Base-by-base conservation (phyloP, 306 rosid genomes). In the Cicer cuneatum region DNA sequence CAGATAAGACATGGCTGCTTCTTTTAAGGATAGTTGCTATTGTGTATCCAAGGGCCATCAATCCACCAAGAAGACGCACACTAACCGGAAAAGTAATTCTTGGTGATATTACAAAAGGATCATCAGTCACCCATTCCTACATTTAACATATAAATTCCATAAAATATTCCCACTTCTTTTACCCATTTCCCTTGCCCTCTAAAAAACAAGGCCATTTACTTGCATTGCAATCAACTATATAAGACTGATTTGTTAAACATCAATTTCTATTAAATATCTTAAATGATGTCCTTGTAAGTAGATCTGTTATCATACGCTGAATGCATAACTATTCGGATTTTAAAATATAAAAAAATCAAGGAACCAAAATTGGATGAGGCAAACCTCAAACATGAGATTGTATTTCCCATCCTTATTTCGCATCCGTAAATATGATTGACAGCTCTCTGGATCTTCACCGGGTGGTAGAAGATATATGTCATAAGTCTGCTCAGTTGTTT, bases 351-450 rank as follows among this genome's bases (percentile, higher is more conserved):
- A 42, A 48, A 70, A 64, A 15, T 29, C 68, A 67, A 68, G 65
- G 52, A 64, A 41, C 15, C 81, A 77, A 37, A 51, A 38, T 11
- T 37, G 16, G 48, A 51, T 37, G 45, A 69, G 62, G 49, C 62
- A 51, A 80, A 92, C 99, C 99, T 95, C 99, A 87, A 95, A 95
- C 99, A 87, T 95, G 73, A 95, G 99, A 86, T 89, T 87, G 76
- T 95, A 95, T 81, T 90, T 92, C 77, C 99, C 99, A 77, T 95
- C 99, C 81, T 92, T 95, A 68, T 95, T 93, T 69, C 99, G 89
- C 99, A 95, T 95, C 84, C 99, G 85, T 77, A 95, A 83, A 90
- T 95, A 95, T 52, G 99, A 95, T 84, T 95, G 97, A 84, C 99
- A 92, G 59, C 96, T 87, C 83, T 95, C 99, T 7, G 96, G 98